Evolutionary conservation across 2,329 filamentous ascomycete species (phyloP).

Genomic region (Venturia carpophila): DNA sequence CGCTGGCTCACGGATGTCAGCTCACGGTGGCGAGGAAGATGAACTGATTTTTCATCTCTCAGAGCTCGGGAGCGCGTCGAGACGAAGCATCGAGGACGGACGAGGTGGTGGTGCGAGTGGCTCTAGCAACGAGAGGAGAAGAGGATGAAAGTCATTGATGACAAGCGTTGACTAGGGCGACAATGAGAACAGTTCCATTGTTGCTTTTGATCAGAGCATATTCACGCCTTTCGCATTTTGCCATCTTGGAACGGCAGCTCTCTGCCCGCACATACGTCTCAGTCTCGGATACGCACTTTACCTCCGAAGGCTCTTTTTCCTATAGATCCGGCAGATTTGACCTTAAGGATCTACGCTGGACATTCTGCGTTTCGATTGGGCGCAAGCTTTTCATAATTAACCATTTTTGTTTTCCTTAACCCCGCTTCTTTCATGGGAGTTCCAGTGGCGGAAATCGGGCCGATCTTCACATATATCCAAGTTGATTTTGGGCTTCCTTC

Average conservation of each 20-base stretch:
- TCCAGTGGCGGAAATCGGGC: neutral
- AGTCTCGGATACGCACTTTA: neutral
- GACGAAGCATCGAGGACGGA: constrained; percentile 16
- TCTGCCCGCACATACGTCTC: neutral
- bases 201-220: neutral
- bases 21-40: constrained; percentile 13
- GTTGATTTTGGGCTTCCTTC: neutral
- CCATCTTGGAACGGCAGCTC: neutral
- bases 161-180: neutral
- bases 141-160: constrained; percentile 20
- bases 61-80: constrained; percentile 12
- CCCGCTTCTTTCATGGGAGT: neutral
- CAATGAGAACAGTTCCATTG: neutral
- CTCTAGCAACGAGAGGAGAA: constrained; percentile 26
- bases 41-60: constrained; percentile 17
- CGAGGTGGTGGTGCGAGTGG: constrained; percentile 24
- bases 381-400: neutral
- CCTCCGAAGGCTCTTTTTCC: neutral
- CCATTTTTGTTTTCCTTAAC: neutral
- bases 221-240: neutral
- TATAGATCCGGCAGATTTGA: neutral
- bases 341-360: neutral
- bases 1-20: neutral
- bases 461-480: constrained; percentile 1
- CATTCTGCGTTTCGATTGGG: neutral